Evolutionary conservation across 108 stramenopile genomes (phyloP), one percentile per base, ranked within the genome.

Genomic region (Cyclotella baltica): DNA sequence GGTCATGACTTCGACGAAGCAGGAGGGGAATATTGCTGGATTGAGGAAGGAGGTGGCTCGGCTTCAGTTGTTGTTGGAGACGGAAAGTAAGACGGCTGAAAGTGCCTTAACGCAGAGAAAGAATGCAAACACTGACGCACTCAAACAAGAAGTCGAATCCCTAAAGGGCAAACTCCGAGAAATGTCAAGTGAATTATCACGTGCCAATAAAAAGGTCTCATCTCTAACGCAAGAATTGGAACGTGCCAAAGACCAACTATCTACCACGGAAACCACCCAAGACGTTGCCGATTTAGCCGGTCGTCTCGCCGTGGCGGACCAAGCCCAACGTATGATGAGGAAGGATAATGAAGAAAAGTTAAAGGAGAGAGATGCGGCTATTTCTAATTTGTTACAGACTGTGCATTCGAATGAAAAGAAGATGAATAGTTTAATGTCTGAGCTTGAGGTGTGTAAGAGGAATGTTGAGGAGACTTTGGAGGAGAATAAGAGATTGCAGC

Each of bases 401-500:
- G 66, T 80, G n/a, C 70, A 84, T 38, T 67, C 74, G 10, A 70
- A 82, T 72, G 70, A 73, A 47, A 72, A 20, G 27, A 67, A 70
- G 0, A 80, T 88, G 28, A 51, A 37, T 1, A 31, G 56, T 13
- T 72, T 88, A 13, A 74, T 73, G 4, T 46, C 68, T n/a, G 77
- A 83, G 33, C 47, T 86, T 70, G 83, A 84, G 20, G 55, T 37
- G 25, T 75, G 74, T 40, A 84, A 82, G 73, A 69, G 64, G 27
- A 73, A 51, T 36, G 62, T 86, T 1, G 72, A 30, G 18, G 25
- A 58, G 18, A 27, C 65, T 37, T 25, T 65, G 65, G 75, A 80
- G 58, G 93, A 94, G 55, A 72, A 88, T 16, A 40, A 68, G 20
- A 81, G 90, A 40, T 68, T 94, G 38, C 86, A 88, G 51, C 84